These are phyloP conservation scores for Avicennia marina DNA, from an alignment of 257 asterid species.

Conservation along the genomic window DNA sequence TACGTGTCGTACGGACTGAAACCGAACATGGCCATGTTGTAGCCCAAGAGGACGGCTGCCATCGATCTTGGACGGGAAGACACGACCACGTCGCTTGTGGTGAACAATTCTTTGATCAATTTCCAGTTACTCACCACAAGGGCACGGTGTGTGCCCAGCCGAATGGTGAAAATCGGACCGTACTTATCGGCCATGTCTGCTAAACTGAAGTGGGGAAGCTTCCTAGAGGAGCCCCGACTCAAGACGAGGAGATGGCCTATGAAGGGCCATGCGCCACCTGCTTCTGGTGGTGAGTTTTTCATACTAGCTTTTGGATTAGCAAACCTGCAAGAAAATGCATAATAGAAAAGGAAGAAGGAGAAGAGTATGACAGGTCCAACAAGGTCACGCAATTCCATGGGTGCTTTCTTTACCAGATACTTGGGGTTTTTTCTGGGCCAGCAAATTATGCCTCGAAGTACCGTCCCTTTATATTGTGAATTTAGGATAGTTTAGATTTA, in stretches of 20 bases:
- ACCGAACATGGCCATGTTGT: slow-evolving; percentile 15
- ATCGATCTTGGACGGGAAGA: slow-evolving; percentile 4
- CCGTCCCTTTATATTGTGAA: too few relatives aligned
- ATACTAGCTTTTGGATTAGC: too few relatives aligned
- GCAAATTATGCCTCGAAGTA: too few relatives aligned
- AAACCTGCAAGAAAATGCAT: too few relatives aligned
- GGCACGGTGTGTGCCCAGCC: slow-evolving; percentile 7
- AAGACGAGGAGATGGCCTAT: slow-evolving; percentile 20
- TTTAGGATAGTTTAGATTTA: too few relatives aligned
- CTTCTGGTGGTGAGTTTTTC: slow-evolving; percentile 10
- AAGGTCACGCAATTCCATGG: too few relatives aligned
- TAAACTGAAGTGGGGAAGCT: slow-evolving; percentile 15
- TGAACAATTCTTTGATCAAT: slow-evolving; percentile 12
- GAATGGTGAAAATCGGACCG: slow-evolving; percentile 15
- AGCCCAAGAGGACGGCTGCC: slow-evolving; percentile 9
- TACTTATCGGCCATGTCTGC: slow-evolving; percentile 8
- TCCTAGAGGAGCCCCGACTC: not conserved
- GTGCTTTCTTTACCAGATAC: too few relatives aligned
- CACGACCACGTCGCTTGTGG: not conserved
- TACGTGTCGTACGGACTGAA: slow-evolving; percentile 11
- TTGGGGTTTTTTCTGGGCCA: too few relatives aligned
- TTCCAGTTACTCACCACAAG: slow-evolving; percentile 9
- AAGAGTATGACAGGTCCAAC: too few relatives aligned
- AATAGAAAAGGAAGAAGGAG: too few relatives aligned
- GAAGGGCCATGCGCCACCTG: slow-evolving; percentile 21